Evolutionary conservation across 495 filamentous ascomycete species (phyloP), one percentile per base, ranked within the genome.

Genomic region (Xylaria intraflava): DNA sequence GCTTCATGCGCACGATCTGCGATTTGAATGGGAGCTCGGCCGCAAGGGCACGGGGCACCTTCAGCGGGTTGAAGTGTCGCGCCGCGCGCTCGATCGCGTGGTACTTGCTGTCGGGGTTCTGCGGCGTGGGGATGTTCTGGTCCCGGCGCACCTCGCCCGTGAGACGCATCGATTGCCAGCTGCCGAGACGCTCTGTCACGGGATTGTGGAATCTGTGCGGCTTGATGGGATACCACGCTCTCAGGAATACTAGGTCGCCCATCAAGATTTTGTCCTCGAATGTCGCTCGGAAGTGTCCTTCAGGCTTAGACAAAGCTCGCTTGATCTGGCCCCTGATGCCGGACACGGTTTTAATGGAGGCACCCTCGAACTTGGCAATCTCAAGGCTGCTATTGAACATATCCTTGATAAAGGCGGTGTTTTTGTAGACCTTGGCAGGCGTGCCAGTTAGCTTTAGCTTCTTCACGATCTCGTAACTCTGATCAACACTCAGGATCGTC

Each of bases 181-280:
- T 75, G 36, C 79, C 78, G 24, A 97, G 80, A 19, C 97, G 79
- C 67, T 98, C 96, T 30, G 90, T 93, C 30, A 93, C 91, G 5
- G 90, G 89, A 67, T 96, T 97, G 72, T 98, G 96, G 81, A 94
- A 97, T 22, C 89, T 83, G 61, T 90, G 88, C 7, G 92, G 93
- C 60, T 88, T 89, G 68, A 97, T 83, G 6, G 93, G 89, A 70
- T 94, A 96, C 93, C 93, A 98, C 2, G 94, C 92, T 10, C 91
- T 78, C 30, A 98, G 70, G 75, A 98, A 97, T 40, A 96, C 87
- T 58, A 98, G 92, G 62, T 98, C 93, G 66, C 83, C 87, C 82
- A 96, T 93, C 12, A 98, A 76, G 42, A 97, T 86, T 74, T 97
- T 98, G 73, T 98, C 93, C 68, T 98, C 93, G 58, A 98, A 98